Evolutionary conservation across 495 filamentous ascomycete genomes (phyloP).

Genomic region (Aspergillus campestris): DNA sequence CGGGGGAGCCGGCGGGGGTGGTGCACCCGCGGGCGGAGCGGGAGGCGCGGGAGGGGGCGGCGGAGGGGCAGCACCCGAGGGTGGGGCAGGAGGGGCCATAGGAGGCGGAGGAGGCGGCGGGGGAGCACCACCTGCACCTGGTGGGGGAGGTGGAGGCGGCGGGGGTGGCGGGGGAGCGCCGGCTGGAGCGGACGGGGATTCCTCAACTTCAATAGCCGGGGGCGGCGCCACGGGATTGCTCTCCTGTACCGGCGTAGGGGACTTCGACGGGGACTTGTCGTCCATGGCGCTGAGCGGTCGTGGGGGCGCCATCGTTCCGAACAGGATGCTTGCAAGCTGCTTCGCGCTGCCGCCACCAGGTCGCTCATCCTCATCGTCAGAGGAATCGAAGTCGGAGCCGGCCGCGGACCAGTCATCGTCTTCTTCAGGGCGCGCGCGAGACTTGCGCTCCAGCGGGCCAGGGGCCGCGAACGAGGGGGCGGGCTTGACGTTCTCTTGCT

Average conservation of each 20-base stretch:
- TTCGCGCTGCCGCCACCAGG: constrained; percentile 75
- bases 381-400: constrained; percentile 66
- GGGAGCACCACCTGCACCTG: constrained; percentile 22
- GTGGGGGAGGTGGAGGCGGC: constrained; percentile 25
- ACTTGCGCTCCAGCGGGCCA: constrained; percentile 36
- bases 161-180: constrained; percentile 21
- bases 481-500: constrained; percentile 31
- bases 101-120: constrained; percentile 34
- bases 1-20: constrained; percentile 49
- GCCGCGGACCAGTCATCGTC: constrained; percentile 83
- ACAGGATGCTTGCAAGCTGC: constrained; percentile 85
- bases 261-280: constrained; percentile 46
- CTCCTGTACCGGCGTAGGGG: constrained; percentile 31
- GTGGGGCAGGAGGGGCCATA: constrained; percentile 20
- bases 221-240: constrained; percentile 20
- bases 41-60: constrained; percentile 12
- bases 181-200: constrained; percentile 10
- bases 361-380: constrained; percentile 62
- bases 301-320: constrained; percentile 95
- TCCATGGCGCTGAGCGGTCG: constrained; percentile 78
- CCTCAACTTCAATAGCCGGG: constrained; percentile 5
- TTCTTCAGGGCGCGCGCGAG: constrained; percentile 58
- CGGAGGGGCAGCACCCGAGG: constrained; percentile 20
- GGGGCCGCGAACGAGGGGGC: constrained; percentile 21
- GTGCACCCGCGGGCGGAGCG: constrained; percentile 28